These are phyloP conservation scores for Diaporthe ilicicola DNA, from an alignment of 2,329 filamentous ascomycete genomes.

Conservation along the genomic window DNA sequence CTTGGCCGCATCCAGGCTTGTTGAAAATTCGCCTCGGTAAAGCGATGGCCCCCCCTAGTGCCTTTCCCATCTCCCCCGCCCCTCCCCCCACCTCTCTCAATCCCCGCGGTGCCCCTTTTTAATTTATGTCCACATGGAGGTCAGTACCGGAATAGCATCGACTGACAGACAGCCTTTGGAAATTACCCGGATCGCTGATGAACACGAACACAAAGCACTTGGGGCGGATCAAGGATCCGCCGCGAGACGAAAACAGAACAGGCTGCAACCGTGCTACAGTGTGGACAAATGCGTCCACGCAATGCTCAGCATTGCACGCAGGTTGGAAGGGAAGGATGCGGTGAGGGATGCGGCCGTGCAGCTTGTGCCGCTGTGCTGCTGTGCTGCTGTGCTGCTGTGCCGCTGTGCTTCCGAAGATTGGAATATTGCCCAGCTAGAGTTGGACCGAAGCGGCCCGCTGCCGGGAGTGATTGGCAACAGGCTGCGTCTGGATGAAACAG, in stretches of 20 bases:
- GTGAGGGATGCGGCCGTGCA: background rate
- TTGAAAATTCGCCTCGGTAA: conserved; percentile 6
- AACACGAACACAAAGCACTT: background rate
- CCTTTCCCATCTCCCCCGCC: background rate
- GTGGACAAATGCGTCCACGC: background rate
- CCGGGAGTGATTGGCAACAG: conserved; percentile 21
- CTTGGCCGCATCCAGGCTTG: background rate
- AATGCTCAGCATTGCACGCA: background rate
- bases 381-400: too few relatives aligned
- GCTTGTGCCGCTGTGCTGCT: too few relatives aligned
- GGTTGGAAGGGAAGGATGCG: background rate
- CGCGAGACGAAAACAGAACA: conserved; percentile 18
- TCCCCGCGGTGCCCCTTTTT: conserved; percentile 4
- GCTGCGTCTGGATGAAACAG: conserved; percentile 12
- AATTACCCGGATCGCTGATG: conserved; percentile 19
- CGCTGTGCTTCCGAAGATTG: background rate
- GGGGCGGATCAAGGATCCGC: background rate
- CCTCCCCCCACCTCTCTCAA: background rate
- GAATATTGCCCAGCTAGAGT: background rate
- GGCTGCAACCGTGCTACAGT: background rate
- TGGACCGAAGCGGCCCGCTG: background rate
- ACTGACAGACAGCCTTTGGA: background rate
- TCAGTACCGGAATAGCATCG: background rate
- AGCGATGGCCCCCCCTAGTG: background rate
- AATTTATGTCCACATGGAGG: conserved; percentile 18